Conservation (phyloP, 225 moss, liverwort and hornwort genomes). For the Pseudoscleropodium purum region DNA sequence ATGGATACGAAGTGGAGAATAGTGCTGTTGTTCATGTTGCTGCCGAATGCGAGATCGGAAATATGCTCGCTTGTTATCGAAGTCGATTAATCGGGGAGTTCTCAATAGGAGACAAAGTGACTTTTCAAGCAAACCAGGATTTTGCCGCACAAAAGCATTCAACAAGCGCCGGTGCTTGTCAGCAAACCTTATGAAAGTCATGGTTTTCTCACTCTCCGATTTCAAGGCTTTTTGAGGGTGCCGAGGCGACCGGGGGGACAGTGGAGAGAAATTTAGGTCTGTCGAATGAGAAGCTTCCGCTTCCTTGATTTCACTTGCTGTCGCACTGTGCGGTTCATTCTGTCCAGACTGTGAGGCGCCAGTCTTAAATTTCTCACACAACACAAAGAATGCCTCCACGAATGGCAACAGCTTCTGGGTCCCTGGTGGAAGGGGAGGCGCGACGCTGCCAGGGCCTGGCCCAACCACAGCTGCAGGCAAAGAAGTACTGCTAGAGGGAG, state of each 20-base stretch:
- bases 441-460: constrained; percentile 52
- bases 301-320: constrained; percentile 92
- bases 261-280: constrained; percentile 41
- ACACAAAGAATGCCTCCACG: constrained; percentile 90
- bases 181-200: constrained; percentile 94
- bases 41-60: constrained; percentile 93
- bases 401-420: constrained; percentile 86
- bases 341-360: constrained; percentile 57
- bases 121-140: constrained; percentile 73
- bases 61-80: constrained; percentile 94
- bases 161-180: constrained; percentile 87
- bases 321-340: constrained; percentile 69
- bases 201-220: constrained; percentile 58
- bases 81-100: constrained; percentile 83
- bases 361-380: constrained; percentile 81
- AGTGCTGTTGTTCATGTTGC: constrained; percentile 97
- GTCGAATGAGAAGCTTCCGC: constrained; percentile 68
- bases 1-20: constrained; percentile 78
- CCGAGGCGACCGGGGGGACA: constrained; percentile 67
- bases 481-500: constrained; percentile 38
- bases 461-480: constrained; percentile 41
- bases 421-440: constrained; percentile 86
- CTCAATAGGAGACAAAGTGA: constrained; percentile 66
- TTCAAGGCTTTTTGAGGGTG: constrained; percentile 32
- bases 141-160: constrained; percentile 89